These are phyloP conservation scores for Apiospora pterosperma DNA, from an alignment of 2,329 filamentous ascomycete species.

Conservation along the genomic window DNA sequence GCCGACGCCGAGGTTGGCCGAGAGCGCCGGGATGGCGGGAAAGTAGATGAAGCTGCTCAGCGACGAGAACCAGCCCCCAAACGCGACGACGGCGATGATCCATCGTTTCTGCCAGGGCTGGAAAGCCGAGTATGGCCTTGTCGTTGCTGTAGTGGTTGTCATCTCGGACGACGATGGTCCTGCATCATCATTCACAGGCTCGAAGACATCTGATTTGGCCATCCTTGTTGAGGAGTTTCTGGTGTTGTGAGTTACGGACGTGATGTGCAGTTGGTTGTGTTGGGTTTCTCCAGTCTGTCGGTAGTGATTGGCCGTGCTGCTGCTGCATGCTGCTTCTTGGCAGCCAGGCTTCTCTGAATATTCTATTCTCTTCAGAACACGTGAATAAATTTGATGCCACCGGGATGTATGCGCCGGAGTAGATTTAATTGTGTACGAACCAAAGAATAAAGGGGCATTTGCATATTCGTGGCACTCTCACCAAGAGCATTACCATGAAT, in stretches of 20 bases:
- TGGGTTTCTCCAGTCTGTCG: not conserved
- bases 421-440: not conserved
- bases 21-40: constrained; percentile 10
- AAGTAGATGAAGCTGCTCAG: constrained; percentile 14
- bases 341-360: not conserved
- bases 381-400: not conserved
- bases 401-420: not conserved
- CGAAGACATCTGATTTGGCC: not conserved
- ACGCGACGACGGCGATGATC: constrained; percentile 9
- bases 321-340: not conserved
- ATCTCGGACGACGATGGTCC: not conserved
- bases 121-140: constrained; percentile 10
- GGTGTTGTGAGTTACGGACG: not conserved
- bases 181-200: not conserved
- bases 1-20: constrained; percentile 7
- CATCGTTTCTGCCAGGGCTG: constrained; percentile 3
- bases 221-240: not conserved
- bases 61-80: constrained; percentile 10
- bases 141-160: not conserved
- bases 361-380: not conserved
- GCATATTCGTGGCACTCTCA: not conserved
- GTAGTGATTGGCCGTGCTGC: not conserved
- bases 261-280: not conserved
- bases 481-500: too few relatives aligned
- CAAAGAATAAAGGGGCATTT: too few relatives aligned